phyloP scores from a whole-genome alignment of 2,329 filamentous ascomycete genomes.

The Nigrospora osmanthi region DNA sequence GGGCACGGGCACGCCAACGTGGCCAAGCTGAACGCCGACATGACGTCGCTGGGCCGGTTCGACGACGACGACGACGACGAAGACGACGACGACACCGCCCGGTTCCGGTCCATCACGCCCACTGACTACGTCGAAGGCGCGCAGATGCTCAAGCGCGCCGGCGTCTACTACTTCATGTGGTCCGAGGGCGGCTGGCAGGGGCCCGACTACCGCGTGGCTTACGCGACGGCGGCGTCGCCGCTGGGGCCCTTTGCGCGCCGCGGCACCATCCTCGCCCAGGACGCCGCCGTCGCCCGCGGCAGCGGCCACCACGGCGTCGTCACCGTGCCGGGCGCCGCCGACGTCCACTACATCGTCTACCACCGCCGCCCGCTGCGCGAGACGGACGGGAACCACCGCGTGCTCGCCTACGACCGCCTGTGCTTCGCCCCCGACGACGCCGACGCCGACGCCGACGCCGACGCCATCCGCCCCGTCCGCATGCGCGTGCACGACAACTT shows the following conservation, averaged over 20 bases:
- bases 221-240: constrained; percentile 29
- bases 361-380: constrained; percentile 37
- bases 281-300: constrained; percentile 22
- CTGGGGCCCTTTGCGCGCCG: constrained; percentile 31
- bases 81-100: constrained; percentile 2
- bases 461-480: constrained; percentile 26
- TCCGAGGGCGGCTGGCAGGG: constrained; percentile 37
- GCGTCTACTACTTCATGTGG: constrained; percentile 35
- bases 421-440: constrained; percentile 35
- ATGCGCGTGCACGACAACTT: constrained; percentile 38
- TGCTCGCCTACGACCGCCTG: constrained; percentile 39
- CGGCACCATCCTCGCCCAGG: constrained; percentile 28
- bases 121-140: constrained; percentile 34
- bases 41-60: constrained; percentile 32
- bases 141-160: constrained; percentile 33
- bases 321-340: constrained; percentile 21
- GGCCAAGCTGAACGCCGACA: constrained; percentile 32
- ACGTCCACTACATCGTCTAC: constrained; percentile 36
- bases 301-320: constrained; percentile 34
- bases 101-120: constrained; percentile 36
- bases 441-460: constrained; percentile 18
- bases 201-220: constrained; percentile 35
- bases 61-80: constrained; percentile 21
- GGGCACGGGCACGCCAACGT: constrained; percentile 33
- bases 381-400: constrained; percentile 35